Conservation (phyloP, 177 flowering plant genomes). For the Vitis hybrid region DNA sequence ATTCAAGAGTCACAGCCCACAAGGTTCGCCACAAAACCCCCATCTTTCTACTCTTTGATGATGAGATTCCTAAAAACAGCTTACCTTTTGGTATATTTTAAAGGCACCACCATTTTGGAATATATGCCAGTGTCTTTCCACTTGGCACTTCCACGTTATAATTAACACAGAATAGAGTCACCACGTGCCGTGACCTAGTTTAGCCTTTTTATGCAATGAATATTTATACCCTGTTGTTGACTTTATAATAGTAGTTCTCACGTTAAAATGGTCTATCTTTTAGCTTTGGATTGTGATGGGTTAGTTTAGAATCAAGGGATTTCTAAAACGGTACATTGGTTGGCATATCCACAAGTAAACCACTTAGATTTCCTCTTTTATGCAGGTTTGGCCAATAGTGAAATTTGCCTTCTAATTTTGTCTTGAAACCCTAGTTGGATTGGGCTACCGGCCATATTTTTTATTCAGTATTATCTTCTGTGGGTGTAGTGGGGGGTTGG, state of each 20-base stretch:
- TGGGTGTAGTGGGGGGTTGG: too few species aligned
- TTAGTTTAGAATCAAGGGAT: not conserved
- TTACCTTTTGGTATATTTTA: slow-evolving; percentile 17
- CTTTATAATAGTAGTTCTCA: slow-evolving; percentile 10
- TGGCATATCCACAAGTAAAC: too few species aligned
- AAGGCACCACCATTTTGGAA: slow-evolving; percentile 34
- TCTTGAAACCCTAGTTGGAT: too few species aligned
- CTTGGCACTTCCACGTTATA: slow-evolving; percentile 16
- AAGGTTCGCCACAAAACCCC: slow-evolving; percentile 51
- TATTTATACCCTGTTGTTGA: not conserved
- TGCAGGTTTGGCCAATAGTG: too few species aligned
- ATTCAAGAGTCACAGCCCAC: slow-evolving; percentile 33
- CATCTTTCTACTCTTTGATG: slow-evolving; percentile 44
- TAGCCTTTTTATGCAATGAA: not conserved
- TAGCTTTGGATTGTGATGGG: not conserved
- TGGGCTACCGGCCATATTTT: too few species aligned
- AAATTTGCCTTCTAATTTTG: too few species aligned
- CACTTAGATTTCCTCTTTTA: too few species aligned
- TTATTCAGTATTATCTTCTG: too few species aligned
- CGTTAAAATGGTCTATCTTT: not conserved
- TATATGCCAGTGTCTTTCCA: slow-evolving; percentile 29
- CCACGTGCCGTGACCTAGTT: slow-evolving; percentile 6
- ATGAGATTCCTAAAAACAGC: slow-evolving; percentile 40
- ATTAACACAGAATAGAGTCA: slow-evolving; percentile 5
- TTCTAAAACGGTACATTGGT: too few species aligned